Percentiles rank a stretch among this genome's conserved stretches.
Evolutionary conservation across 2,329 filamentous ascomycete species (phyloP).

Genomic region (Epichloe festucae): DNA sequence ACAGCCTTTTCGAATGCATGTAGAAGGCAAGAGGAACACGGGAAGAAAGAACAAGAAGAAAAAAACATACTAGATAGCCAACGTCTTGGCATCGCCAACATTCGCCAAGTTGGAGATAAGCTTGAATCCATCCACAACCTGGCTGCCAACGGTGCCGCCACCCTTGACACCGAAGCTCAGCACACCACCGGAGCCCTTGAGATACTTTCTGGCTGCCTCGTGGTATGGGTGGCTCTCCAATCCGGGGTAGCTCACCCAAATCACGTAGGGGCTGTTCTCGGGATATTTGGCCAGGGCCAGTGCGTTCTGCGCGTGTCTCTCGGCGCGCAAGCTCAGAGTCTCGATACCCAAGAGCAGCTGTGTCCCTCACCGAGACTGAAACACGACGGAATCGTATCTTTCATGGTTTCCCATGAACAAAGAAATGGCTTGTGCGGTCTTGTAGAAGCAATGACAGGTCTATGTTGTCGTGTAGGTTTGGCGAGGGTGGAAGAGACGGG

Average conservation of each 20-base stretch:
- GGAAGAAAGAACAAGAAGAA: neutral
- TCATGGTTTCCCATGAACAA: neutral
- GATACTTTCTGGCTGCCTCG: slow-evolving; percentile 71
- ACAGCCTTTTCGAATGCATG: no score
- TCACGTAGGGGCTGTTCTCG: slow-evolving; percentile 68
- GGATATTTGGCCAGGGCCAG: slow-evolving; percentile 70
- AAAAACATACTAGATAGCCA: slow-evolving; percentile 60
- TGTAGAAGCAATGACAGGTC: neutral
- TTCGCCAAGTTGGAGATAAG: slow-evolving; percentile 93
- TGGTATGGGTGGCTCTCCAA: slow-evolving; percentile 72
- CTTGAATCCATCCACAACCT: slow-evolving; percentile 89
- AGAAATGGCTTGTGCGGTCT: neutral
- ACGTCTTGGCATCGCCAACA: slow-evolving; percentile 87
- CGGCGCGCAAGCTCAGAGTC: slow-evolving; percentile 74
- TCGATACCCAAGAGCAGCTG: slow-evolving; percentile 82
- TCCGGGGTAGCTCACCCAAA: slow-evolving; percentile 91
- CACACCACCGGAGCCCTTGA: slow-evolving; percentile 79
- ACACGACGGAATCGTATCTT: neutral
- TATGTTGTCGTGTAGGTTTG: neutral
- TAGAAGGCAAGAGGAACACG: neutral
- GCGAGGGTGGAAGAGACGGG: neutral
- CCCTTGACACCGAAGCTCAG: slow-evolving; percentile 90
- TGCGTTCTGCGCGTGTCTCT: slow-evolving; percentile 79
- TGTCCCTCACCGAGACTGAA: neutral
- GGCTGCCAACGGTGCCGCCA: slow-evolving; percentile 66